A percentile compares a stretch with the other conserved stretches of the same genome.
Evolutionary conservation across 108 stramenopile genomes (phyloP).

Genomic region (Craspedostauros australis): DNA sequence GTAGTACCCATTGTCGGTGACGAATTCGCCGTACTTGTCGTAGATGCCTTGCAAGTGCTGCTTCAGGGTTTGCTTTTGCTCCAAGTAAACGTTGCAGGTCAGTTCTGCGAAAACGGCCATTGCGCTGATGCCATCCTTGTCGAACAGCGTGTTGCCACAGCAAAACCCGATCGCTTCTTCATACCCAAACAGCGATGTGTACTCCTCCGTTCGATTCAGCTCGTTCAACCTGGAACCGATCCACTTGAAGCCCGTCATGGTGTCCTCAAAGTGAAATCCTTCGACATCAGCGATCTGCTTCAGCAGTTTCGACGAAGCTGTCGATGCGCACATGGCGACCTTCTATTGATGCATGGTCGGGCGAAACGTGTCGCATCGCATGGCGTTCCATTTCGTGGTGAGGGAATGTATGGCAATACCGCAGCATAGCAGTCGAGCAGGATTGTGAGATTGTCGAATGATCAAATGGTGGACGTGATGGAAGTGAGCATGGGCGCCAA

Average conservation of each 20-base stretch:
- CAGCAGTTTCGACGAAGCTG: constrained; percentile 93
- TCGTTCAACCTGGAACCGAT: constrained; percentile 71
- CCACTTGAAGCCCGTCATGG: constrained; percentile 97
- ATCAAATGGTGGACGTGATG: too few species aligned
- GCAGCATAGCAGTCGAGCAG: too few species aligned
- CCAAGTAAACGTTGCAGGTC: constrained; percentile 49
- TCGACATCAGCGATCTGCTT: constrained; percentile 73
- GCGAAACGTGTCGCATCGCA: too few species aligned
- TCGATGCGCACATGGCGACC: constrained; percentile 90
- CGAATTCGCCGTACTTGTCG: constrained; percentile 80
- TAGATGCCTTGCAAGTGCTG: constrained; percentile 72
- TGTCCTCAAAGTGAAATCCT: constrained; percentile 91
- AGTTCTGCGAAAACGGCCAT: constrained; percentile 82
- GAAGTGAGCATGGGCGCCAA: too few species aligned
- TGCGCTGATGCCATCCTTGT: constrained; percentile 89
- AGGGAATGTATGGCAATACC: too few species aligned
- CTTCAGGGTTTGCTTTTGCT: constrained; percentile 45
- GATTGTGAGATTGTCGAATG: too few species aligned
- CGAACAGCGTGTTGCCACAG: constrained; percentile 83
- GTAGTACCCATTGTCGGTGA: constrained; percentile 70
- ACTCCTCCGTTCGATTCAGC: constrained; percentile 56
- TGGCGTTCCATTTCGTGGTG: too few species aligned
- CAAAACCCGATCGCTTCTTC: constrained; percentile 98
- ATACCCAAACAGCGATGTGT: constrained; percentile 80
- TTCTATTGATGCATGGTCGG: constrained; percentile 20